phyloP scores from a whole-genome alignment of 2,329 filamentous ascomycete species.

The Allantophomopsis cytisporea region DNA sequence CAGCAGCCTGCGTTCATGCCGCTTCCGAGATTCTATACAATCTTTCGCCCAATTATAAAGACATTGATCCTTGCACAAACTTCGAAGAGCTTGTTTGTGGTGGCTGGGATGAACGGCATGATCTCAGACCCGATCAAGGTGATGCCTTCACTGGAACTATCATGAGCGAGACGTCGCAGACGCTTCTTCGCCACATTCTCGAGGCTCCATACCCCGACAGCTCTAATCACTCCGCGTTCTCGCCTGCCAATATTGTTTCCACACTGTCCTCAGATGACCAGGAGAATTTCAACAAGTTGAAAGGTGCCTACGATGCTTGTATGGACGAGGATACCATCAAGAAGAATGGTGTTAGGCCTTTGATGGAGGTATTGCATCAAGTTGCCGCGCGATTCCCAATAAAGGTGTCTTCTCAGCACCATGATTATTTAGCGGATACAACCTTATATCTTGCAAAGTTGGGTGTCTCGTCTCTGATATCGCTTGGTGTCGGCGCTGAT shows the following conservation, averaged over 20 bases:
- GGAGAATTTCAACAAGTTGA: conserved; percentile 53
- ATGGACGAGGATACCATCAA: conserved; percentile 46
- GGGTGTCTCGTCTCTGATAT: conserved; percentile 25
- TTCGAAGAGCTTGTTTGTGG: conserved; percentile 57
- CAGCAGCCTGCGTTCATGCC: conserved; percentile 48
- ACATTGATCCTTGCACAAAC: conserved; percentile 54
- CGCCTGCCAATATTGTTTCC: conserved; percentile 23
- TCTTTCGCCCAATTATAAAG: conserved; percentile 43
- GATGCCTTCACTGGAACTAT: conserved; percentile 44
- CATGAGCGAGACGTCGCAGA: conserved; percentile 46
- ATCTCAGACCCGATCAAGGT: conserved; percentile 50
- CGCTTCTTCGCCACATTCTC: conserved; percentile 46
- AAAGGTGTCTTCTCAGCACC: conserved; percentile 10
- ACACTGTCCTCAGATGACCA: conserved; percentile 32
- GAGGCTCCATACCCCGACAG: conserved; percentile 38
- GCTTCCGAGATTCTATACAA: conserved; percentile 49
- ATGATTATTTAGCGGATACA: conserved; percentile 26
- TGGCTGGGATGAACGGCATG: conserved; percentile 49
- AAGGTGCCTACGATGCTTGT: conserved; percentile 51
- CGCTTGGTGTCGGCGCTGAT: conserved; percentile 24
- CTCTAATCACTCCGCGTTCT: conserved; percentile 34
- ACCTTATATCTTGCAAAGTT: conserved; percentile 31
- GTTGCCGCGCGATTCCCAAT: conserved; percentile 31
- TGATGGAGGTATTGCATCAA: conserved; percentile 39
- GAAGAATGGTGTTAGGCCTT: conserved; percentile 37